Evolutionary conservation across 441 rosid genomes (phyloP), one percentile per base, ranked within the genome.

Genomic region (Euphorbia celastroides): DNA sequence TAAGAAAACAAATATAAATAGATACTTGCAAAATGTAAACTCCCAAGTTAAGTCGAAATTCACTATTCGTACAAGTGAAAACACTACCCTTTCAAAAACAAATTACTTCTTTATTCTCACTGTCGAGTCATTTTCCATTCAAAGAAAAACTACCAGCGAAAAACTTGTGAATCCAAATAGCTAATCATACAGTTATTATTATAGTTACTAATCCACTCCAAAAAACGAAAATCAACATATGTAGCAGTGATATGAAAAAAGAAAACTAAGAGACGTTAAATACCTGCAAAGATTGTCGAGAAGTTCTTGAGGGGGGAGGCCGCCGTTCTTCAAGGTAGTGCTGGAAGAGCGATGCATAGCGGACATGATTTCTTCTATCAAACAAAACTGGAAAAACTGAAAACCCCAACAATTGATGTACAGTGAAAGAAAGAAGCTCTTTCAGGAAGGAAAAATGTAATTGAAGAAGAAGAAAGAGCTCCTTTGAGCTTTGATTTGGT

Each of bases 221-320:
- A 34, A 34, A 34, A 34, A 34, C 9, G 38, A 34, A 34, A 34
- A 34, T 34, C 38, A 34, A 34, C 38, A 34, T 34, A 4, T 34
- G 38, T 34, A 34, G 38, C 38, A 28, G 38, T 26, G 16, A 25
- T 6, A 28, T 27, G 2, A 26, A 38, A 64, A 64, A 50, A 9
- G 8, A 5, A 60, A 60, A n/a, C 3, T 1, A 2, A 34, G 3
- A 5, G 27, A 14, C 23, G 23, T 16, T 27, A 13, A 10, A 28
- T 30, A 93, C 97, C 98, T 90, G 94, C 97, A 94, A 67, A 94
- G 97, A 85, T 94, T 96, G 80, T 91, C 96, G 62, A 94, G 97
- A 73, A 94, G 97, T 65, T 89, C 96, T 73, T 89, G 88, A 9
- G 97, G 91, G 50, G 99, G 99, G 50, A 88, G 92, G 75, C 86